A percentile compares a stretch with the other conserved stretches of the same genome.
Evolutionary conservation across 805 yeast species (phyloP).

Genomic region (Metschnikowia drakensbergensis): DNA sequence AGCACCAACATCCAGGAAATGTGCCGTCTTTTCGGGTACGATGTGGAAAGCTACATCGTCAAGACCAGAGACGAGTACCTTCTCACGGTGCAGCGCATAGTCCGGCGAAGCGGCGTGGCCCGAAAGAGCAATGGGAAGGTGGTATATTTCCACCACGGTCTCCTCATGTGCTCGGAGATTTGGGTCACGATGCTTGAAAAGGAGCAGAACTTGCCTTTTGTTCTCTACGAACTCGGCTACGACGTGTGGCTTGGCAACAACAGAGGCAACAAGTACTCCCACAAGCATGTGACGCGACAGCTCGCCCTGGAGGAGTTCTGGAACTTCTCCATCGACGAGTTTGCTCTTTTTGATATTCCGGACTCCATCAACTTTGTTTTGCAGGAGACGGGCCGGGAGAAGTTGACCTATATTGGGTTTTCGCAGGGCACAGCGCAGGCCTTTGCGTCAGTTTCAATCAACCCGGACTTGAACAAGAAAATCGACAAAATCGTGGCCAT

Average conservation of each 20-base stretch:
- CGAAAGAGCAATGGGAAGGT: constrained; percentile 35
- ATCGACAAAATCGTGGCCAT: constrained; percentile 67
- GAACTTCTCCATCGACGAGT: constrained; percentile 88
- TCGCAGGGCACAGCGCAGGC: constrained; percentile 95
- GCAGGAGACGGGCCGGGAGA: constrained; percentile 35
- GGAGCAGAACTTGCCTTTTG: constrained; percentile 58
- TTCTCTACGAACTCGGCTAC: constrained; percentile 74
- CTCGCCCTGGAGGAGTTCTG: constrained; percentile 53
- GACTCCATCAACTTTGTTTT: constrained; percentile 73
- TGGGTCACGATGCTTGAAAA: constrained; percentile 54
- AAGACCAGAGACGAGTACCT: constrained; percentile 74
- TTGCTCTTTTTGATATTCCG: constrained; percentile 88
- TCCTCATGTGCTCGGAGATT: constrained; percentile 79
- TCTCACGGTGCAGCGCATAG: constrained; percentile 68
- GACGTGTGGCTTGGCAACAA: constrained; percentile 96
- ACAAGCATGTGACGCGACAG: constrained; percentile 55
- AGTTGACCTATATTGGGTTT: constrained; percentile 77
- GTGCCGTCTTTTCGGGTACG: constrained; percentile 65
- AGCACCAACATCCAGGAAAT: constrained; percentile 60
- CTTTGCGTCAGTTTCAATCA: constrained; percentile 71
- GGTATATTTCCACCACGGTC: constrained; percentile 87
- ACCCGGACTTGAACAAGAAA: constrained; percentile 57
- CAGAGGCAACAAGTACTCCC: constrained; percentile 88
- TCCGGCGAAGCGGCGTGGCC: constrained; percentile 22
- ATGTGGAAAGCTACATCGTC: constrained; percentile 72